Conservation (phyloP, 176 grass and related monocot species). For the Areca catechu region DNA sequence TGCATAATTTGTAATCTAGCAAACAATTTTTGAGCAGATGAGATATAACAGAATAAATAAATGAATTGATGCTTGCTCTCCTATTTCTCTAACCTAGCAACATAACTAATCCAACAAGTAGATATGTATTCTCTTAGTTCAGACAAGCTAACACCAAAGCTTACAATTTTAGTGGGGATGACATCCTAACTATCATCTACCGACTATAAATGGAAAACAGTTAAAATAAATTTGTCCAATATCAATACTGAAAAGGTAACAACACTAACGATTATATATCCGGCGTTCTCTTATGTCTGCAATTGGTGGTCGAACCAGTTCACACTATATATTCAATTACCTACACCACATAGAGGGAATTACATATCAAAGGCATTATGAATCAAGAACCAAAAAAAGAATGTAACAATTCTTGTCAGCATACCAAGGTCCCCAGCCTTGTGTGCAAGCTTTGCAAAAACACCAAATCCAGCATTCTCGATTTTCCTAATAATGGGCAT, state of each 20-base stretch:
- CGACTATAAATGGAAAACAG: too few species aligned
- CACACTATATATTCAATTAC: constrained; percentile 95
- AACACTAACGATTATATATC: constrained; percentile 90
- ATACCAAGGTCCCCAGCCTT: constrained; percentile 98
- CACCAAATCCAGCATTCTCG: constrained; percentile 96
- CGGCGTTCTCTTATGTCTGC: constrained; percentile 79
- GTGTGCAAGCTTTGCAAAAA: constrained; percentile 89
- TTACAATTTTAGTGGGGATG: too few species aligned
- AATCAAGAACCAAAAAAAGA: too few species aligned
- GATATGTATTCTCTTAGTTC: too few species aligned
- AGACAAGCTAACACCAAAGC: too few species aligned
- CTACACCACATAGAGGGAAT: constrained; percentile 17
- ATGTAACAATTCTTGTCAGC: background rate
- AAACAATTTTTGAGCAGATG: too few species aligned
- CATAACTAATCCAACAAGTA: too few species aligned
- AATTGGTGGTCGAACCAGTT: constrained; percentile 88
- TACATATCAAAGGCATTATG: constrained; percentile 2
- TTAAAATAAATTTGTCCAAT: background rate
- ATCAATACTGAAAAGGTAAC: constrained; percentile 20
- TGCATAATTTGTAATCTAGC: too few species aligned
- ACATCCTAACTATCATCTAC: too few species aligned
- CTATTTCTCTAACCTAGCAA: too few species aligned
- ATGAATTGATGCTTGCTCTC: too few species aligned
- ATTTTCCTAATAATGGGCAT: constrained; percentile 55
- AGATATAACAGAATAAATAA: too few species aligned